Percentiles rank a stretch among this genome's conserved stretches.
Evolutionary conservation across 1,284 basidiomycete species (phyloP).

Genomic region (Vanrija sp.): DNA sequence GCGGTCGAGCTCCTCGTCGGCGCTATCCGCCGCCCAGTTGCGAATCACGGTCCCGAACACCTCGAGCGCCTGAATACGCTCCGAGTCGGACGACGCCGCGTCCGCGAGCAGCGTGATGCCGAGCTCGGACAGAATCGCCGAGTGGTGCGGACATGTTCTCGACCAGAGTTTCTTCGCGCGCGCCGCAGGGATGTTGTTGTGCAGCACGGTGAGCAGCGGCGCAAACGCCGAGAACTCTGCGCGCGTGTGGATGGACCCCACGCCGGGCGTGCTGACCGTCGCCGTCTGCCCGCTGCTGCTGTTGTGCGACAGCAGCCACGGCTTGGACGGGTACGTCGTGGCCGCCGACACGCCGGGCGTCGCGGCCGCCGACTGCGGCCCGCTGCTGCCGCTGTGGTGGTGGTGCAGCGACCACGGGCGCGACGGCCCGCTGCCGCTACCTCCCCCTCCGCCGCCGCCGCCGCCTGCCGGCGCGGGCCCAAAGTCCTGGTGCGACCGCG

Average conservation of each 20-base stretch:
- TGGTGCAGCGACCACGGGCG: not conserved
- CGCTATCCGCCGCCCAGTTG: conserved; percentile 38
- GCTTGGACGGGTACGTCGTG: too few relatives aligned
- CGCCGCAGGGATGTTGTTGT: conserved; percentile 37
- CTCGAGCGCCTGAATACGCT: conserved; percentile 40
- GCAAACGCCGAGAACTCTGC: conserved; percentile 36
- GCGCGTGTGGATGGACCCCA: not conserved
- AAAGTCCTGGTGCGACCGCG: too few relatives aligned
- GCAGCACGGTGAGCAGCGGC: conserved; percentile 40
- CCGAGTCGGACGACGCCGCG: conserved; percentile 28
- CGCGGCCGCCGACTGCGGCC: too few relatives aligned
- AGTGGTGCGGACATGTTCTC: conserved; percentile 42
- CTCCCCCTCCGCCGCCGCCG: not conserved
- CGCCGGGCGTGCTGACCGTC: conserved; percentile 17
- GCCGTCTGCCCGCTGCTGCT: conserved; percentile 11
- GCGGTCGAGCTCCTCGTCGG: conserved; percentile 39
- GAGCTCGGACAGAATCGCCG: conserved; percentile 40
- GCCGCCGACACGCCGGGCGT: too few relatives aligned
- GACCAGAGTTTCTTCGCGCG: conserved; percentile 40
- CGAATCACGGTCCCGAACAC: conserved; percentile 40
- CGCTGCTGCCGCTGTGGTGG: not conserved
- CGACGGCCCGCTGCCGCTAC: not conserved
- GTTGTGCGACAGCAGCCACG: not conserved
- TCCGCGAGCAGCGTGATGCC: conserved; percentile 35
- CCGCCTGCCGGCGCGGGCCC: not conserved